Evolutionary conservation across 2,329 filamentous ascomycete species (phyloP).

Genomic region (Neonectria punicea): DNA sequence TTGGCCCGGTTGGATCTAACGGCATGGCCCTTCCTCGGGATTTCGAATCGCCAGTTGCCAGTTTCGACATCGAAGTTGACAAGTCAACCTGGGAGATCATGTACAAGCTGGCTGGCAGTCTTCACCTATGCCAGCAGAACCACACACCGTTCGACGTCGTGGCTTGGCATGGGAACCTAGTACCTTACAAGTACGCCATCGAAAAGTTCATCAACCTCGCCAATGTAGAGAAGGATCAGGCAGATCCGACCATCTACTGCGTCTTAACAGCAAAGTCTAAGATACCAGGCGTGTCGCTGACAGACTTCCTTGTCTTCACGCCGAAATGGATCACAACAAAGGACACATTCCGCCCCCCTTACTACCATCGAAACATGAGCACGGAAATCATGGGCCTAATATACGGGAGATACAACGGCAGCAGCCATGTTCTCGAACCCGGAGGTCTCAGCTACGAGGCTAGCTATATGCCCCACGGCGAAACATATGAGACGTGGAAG

Average conservation of each 20-base stretch:
- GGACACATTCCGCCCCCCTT: slow-evolving; percentile 71
- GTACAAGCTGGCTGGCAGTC: slow-evolving; percentile 69
- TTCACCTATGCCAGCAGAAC: slow-evolving; percentile 67
- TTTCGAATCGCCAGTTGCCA: slow-evolving; percentile 76
- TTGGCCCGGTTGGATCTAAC: slow-evolving; percentile 78
- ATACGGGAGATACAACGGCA: slow-evolving; percentile 46
- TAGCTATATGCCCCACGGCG: slow-evolving; percentile 26
- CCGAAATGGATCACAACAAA: slow-evolving; percentile 71
- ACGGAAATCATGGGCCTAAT: slow-evolving; percentile 67
- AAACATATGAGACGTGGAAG: slow-evolving; percentile 51
- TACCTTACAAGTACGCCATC: slow-evolving; percentile 75
- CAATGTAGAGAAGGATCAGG: slow-evolving; percentile 68
- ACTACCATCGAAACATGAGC: slow-evolving; percentile 71
- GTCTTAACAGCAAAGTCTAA: slow-evolving; percentile 72
- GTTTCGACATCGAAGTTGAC: slow-evolving; percentile 58
- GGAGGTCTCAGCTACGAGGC: slow-evolving; percentile 13
- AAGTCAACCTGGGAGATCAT: slow-evolving; percentile 60
- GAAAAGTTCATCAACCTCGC: slow-evolving; percentile 78
- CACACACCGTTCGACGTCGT: slow-evolving; percentile 77
- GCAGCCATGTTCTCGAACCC: slow-evolving; percentile 20
- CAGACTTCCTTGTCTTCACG: slow-evolving; percentile 74
- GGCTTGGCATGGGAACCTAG: slow-evolving; percentile 75
- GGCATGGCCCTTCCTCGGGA: slow-evolving; percentile 77
- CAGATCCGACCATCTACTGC: slow-evolving; percentile 72
- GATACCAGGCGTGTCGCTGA: slow-evolving; percentile 63